A percentile compares a stretch with the other conserved stretches of the same genome.
Evolutionary conservation across 768 basidiomycete species (phyloP).

Genomic region (Mycena maculata): DNA sequence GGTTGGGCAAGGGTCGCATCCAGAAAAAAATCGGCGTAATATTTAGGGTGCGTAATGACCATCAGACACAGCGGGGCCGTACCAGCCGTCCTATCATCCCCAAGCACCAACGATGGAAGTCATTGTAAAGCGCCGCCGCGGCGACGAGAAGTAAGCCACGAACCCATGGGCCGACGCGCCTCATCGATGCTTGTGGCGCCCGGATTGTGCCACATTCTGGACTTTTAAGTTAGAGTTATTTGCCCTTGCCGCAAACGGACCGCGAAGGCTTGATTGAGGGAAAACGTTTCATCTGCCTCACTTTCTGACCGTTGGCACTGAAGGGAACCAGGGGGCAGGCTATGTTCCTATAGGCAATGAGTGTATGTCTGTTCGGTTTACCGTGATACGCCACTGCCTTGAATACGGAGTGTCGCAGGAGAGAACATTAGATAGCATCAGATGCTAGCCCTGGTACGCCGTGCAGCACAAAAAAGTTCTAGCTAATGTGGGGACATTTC

Average conservation of each 20-base stretch:
- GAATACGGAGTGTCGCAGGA: constrained; percentile 10
- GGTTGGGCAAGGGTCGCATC: background rate
- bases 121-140: background rate
- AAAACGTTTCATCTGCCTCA: constrained; percentile 23
- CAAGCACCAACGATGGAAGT: constrained; percentile 18
- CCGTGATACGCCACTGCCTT: constrained; percentile 18
- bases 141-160: background rate
- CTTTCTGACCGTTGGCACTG: constrained; percentile 1
- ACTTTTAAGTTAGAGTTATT: constrained; percentile 19
- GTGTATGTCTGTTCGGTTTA: background rate
- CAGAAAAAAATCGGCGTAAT: background rate
- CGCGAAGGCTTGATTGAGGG: constrained; percentile 13
- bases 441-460: background rate
- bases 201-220: constrained; percentile 19
- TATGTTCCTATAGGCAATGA: background rate
- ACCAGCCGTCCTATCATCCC: background rate
- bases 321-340: constrained; percentile 16
- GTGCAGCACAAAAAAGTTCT: constrained; percentile 9
- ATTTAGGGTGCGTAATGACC: background rate
- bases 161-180: background rate
- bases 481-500: constrained; percentile 20
- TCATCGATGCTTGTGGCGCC: constrained; percentile 17
- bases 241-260: background rate
- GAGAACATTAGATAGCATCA: constrained; percentile 4
- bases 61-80: constrained; percentile 3